Evolutionary conservation across 371 early-diverging fungal genomes (phyloP).

Genomic region (Lichtheimia corymbifera): DNA sequence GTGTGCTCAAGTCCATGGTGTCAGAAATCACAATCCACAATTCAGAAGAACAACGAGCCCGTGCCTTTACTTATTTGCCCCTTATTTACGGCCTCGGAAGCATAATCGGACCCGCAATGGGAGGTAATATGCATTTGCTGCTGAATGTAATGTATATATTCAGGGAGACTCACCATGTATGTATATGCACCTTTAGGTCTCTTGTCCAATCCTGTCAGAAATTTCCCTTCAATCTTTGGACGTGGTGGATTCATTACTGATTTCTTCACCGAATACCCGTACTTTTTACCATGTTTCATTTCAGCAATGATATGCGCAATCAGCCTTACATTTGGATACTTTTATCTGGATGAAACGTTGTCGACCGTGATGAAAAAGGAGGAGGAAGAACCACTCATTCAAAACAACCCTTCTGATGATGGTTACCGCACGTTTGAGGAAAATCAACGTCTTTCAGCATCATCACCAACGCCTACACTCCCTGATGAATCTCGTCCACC

Average conservation of each 20-base stretch:
- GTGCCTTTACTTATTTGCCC: constrained; percentile 58
- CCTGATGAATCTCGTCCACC: constrained; percentile 6
- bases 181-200: constrained; percentile 18
- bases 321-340: constrained; percentile 67
- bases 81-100: constrained; percentile 58
- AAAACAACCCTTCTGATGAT: neutral
- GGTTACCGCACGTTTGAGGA: constrained; percentile 10
- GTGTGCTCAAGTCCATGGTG: constrained; percentile 84
- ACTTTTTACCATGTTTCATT: constrained; percentile 83
- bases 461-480: neutral
- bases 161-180: neutral
- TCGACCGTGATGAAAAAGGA: neutral
- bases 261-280: constrained; percentile 73
- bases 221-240: constrained; percentile 72
- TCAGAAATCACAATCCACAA: constrained; percentile 76
- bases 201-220: constrained; percentile 72
- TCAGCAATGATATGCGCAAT: constrained; percentile 60
- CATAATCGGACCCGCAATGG: constrained; percentile 74
- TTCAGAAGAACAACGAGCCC: constrained; percentile 40
- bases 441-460: neutral
- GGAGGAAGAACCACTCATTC: constrained; percentile 3
- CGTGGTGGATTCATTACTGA: constrained; percentile 34
- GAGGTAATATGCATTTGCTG: constrained; percentile 39
- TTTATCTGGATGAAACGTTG: constrained; percentile 77
- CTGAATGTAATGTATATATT: constrained; percentile 27